Percentiles rank a stretch among this genome's conserved stretches.
Evolutionary conservation across 208 protist genomes (phyloP).

Genomic region (Wallacemonas sp.): DNA sequence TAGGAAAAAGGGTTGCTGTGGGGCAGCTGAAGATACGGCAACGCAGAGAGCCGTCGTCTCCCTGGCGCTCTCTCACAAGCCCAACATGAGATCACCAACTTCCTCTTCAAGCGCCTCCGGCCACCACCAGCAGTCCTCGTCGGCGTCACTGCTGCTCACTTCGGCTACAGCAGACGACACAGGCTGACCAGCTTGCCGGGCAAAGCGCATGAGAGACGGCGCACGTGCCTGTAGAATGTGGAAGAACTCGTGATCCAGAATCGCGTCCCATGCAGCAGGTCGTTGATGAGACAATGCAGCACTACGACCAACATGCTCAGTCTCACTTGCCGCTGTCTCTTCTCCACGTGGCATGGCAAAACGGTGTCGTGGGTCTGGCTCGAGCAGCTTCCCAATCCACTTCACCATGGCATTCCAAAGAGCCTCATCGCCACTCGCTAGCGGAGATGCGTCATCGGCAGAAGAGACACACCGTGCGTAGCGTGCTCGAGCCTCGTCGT

Average conservation of each 20-base stretch:
- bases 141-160: neutral
- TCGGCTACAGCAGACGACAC: neutral
- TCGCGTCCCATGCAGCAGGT: neutral
- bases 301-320: too few species aligned
- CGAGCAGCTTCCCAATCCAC: slow-evolving; percentile 19
- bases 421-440: neutral
- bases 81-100: slow-evolving; percentile 31
- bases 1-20: too few species aligned
- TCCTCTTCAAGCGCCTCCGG: slow-evolving; percentile 34
- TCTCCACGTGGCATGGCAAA: neutral
- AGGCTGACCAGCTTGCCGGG: neutral
- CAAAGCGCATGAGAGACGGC: neutral
- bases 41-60: too few species aligned
- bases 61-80: slow-evolving; percentile 17
- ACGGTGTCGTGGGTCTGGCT: slow-evolving; percentile 16
- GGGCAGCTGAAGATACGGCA: too few species aligned
- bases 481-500: neutral
- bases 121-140: slow-evolving; percentile 11
- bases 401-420: slow-evolving; percentile 18
- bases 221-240: neutral
- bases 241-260: neutral
- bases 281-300: too few species aligned
- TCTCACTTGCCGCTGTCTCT: too few species aligned
- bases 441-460: too few species aligned
- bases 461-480: neutral